Conservation (phyloP, 768 basidiomycete species). For the Phlebiopsis flavidoalba region DNA sequence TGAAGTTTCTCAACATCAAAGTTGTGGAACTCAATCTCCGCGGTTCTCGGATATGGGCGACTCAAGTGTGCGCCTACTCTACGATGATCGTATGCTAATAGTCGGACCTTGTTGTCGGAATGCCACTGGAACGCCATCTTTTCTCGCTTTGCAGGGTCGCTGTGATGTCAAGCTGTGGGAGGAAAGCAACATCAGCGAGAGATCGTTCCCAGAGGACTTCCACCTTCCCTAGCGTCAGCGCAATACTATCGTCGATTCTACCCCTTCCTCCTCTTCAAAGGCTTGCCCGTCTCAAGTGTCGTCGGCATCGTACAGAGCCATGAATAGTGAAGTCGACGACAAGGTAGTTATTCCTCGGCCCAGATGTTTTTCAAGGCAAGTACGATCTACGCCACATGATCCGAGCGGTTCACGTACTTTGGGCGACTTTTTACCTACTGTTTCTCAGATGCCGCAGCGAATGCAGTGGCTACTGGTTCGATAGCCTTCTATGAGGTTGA, state of each 20-base stretch:
- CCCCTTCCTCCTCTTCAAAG: neutral
- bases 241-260: neutral
- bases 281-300: neutral
- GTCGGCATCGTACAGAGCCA: neutral
- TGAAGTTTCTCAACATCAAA: too few species aligned
- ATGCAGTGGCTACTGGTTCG: neutral
- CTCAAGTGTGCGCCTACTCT: neutral
- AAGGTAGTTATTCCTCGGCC: neutral
- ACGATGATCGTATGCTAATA: neutral
- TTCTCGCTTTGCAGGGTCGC: neutral
- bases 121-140: neutral
- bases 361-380: neutral
- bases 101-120: neutral
- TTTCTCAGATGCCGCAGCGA: neutral
- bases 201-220: neutral
- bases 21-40: too few species aligned
- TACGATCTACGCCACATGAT: neutral
- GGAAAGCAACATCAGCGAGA: neutral
- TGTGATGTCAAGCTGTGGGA: neutral
- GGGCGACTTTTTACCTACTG: neutral
- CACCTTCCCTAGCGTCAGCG: neutral
- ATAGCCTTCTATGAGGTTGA: neutral
- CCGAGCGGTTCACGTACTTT: neutral
- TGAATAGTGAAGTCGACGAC: neutral
- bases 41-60: too few species aligned